Base-by-base conservation (phyloP, 176 grass and related monocot species). In the Aegilops umbellulata region DNA sequence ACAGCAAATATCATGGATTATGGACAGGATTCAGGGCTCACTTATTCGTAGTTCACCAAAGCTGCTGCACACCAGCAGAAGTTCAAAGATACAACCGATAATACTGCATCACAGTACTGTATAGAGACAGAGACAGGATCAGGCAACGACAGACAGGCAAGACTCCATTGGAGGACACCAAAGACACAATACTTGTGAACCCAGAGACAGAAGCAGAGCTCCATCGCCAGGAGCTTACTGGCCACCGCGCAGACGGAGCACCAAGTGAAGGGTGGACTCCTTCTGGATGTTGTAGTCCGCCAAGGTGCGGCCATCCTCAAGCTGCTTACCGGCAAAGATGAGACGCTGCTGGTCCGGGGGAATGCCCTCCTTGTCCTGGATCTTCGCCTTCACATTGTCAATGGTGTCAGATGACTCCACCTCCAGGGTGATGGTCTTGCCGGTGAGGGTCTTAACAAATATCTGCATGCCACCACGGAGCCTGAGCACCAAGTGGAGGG, bases 281-380 rank as follows among this genome's bases (percentile, higher is more conserved):
- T 94, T 94, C 73, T 94, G 92, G 9, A 94, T 94, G 53, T 94
- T 94, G 32, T 94, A 94, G 10, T 94, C 92, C 0, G 89, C 92
- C 0, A 94, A 38, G 17, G 92, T 94, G 41, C 92, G 89, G 15
- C 89, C 92, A 22, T 94, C 92, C 73, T 94, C 92, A 0, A 94
- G 89, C 72, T 94, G 92, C 70, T 90, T 93, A 19, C 91, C 88
- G 0, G 88, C 88, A 0, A 93, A 93, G 39, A 93, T 90, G 1
- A 93, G 88, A 0, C 88, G 41, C 62, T 93, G 91, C 91, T 93
- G 91, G 51, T 93, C 81, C 26, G 89, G 85, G 5, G 81, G 81
- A 0, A 91, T 91, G 26, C 91, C 91, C 39, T 93, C 91, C 87
- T 93, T 90, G 69, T 93, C 88, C 42, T 90, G 87, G 57, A 93